Evolutionary conservation across 2,329 filamentous ascomycete genomes (phyloP).

Genomic region (Penicillium occitanis): DNA sequence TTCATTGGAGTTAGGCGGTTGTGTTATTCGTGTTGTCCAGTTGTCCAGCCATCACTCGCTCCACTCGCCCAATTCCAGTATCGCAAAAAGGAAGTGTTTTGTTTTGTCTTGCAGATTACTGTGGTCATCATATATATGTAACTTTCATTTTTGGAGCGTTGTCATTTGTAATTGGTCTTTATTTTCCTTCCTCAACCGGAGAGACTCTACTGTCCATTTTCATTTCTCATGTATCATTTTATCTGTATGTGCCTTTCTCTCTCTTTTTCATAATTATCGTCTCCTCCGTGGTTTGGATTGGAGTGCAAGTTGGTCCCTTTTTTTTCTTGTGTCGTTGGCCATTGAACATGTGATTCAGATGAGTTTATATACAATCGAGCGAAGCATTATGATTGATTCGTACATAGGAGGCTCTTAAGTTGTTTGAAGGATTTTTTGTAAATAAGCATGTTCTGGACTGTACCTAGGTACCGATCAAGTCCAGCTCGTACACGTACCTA

Average conservation of each 20-base stretch:
- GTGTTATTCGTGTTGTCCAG: constrained; percentile 15
- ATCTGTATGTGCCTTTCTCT: neutral
- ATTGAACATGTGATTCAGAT: constrained; percentile 7
- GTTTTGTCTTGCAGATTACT: neutral
- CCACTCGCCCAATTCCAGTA: neutral
- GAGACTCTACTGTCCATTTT: constrained; percentile 17
- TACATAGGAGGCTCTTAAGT: neutral
- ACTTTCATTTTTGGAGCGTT: constrained; percentile 19
- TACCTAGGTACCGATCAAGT: too few relatives aligned
- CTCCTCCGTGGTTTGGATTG: constrained; percentile 66
- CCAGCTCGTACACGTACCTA: too few relatives aligned
- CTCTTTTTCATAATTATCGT: constrained; percentile 7
- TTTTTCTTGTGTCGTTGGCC: constrained; percentile 48
- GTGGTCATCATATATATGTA: constrained; percentile 17
- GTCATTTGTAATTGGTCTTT: constrained; percentile 18
- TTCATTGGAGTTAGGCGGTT: constrained; percentile 18
- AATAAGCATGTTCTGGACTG: too few relatives aligned
- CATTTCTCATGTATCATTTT: constrained; percentile 23
- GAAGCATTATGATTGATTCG: constrained; percentile 13
- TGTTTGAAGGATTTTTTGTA: too few relatives aligned
- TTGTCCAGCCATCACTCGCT: constrained; percentile 1
- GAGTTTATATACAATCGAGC: constrained; percentile 10
- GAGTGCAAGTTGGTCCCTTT: constrained; percentile 4
- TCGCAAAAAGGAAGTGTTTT: constrained; percentile 12
- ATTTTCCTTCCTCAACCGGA: constrained; percentile 5